Evolutionary conservation across 192 early-diverging fungal species (phyloP), one percentile per base, ranked within the genome.

Genomic region (Coemansia furcata): DNA sequence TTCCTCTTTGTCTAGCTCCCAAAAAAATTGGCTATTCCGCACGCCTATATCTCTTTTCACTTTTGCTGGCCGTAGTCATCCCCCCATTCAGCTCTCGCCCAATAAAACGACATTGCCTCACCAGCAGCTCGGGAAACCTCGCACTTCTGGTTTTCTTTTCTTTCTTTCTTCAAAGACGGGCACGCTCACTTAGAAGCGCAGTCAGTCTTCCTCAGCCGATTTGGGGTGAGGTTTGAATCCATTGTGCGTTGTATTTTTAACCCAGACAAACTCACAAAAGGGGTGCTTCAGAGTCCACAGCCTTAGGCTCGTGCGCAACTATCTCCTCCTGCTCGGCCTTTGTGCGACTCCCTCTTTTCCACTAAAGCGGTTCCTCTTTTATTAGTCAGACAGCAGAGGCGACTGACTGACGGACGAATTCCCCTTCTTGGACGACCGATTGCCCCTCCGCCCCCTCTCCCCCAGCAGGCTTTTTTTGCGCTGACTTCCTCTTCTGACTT

Each of bases 401-500:
- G 26, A 54, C 52, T 19, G 35, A 36, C 62, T 19, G 35, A 21
- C 62, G 44, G 19, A 57, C 43, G 44, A 46, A 63, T n/a, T 44
- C 36, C 39, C 40, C 26, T 21, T 61, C 44, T 32, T 35, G 36
- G 46, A 29, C 43, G 44, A 64, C 62, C n/a, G 44, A 64, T 49
- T 49, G 30, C 44, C 43, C n/a, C 40, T 9, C 42, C 32, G n/a
- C 36, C 30, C 39, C 39, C 39, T 40, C 39, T 40, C 39, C 62
- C 62, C 40, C 54, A 57, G 54, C 54, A 57, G 44, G 38, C 40
- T 58, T 49, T 54, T 62, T 62, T 58, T 60, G 58, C 52, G 61
- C 68, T 82, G 62, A 65, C 66, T 71, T 77, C 71, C 58, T 78
- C 68, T 72, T 72, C 66, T 54, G 38, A 60, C 62, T 84, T 77